A percentile compares a stretch with the other conserved stretches of the same genome.
Evolutionary conservation across 2,329 filamentous ascomycete species (phyloP).

Genomic region (Colletotrichum higginsianum): DNA sequence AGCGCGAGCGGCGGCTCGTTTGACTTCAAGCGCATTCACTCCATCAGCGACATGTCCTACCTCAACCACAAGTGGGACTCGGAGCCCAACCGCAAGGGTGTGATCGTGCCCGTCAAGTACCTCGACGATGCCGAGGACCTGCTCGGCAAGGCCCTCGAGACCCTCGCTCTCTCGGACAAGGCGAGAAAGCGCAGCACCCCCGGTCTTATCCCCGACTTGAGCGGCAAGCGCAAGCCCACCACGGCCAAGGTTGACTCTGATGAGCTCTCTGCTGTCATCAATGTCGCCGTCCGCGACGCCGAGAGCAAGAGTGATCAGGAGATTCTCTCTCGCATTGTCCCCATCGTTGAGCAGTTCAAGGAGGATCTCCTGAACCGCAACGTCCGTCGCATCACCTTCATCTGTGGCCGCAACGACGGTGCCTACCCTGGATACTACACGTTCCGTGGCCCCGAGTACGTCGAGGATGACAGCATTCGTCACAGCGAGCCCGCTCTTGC

Average conservation of each 20-base stretch:
- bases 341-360: constrained; percentile 85
- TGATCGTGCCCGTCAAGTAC: constrained; percentile 93
- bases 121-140: constrained; percentile 94
- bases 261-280: constrained; percentile 92
- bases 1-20: constrained; percentile 68
- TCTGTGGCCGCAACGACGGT: constrained; percentile 94
- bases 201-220: constrained; percentile 80
- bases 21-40: constrained; percentile 86
- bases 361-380: constrained; percentile 85
- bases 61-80: constrained; percentile 79
- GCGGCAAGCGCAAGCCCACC: constrained; percentile 77
- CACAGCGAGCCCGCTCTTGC: constrained; percentile 96
- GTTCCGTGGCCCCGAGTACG: constrained; percentile 92
- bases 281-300: constrained; percentile 90
- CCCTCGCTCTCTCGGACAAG: constrained; percentile 75
- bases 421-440: constrained; percentile 98
- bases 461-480: constrained; percentile 95
- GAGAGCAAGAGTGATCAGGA: constrained; percentile 88
- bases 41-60: constrained; percentile 97
- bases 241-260: constrained; percentile 73
- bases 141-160: constrained; percentile 86
- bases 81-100: constrained; percentile 90
- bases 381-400: constrained; percentile 93
- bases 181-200: constrained; percentile 69
- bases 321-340: constrained; percentile 80